Base-by-base conservation (phyloP, 768 basidiomycete species). In the Rubroboletus pulcherrimus region DNA sequence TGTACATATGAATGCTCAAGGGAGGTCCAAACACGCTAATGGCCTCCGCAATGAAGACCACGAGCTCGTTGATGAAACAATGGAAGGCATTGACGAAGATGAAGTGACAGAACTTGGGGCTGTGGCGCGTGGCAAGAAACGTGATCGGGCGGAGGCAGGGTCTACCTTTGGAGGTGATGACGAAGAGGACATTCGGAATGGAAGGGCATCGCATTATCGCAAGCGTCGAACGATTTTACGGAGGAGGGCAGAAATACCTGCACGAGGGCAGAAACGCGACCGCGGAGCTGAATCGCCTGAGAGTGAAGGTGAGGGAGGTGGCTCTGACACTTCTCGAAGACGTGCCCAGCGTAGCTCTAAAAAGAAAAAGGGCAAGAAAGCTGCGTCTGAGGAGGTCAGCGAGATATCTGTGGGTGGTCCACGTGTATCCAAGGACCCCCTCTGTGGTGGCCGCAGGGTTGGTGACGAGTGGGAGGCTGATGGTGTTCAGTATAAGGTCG, bases 381-480 rank as follows among this genome's bases (percentile, higher is more conserved):
- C 72, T 60, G 55, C 57, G 60, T 64, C 63, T 40, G 77, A 78
- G 19, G 76, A 75, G 3, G 72, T 70, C 35, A 74, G 73, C 46
- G 80, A 86, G 66, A 61, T 74, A n/a, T 79, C 75, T 5, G 73
- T 78, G 69, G 79, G 80, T 33, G 81, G 75, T n/a, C 75, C 76
- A 9, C 68, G 73, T 26, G 62, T 77, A 10, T 82, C 83, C 5
- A 71, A 67, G 47, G 80, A 80, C 59, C 75, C 78, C 10, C 73
- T 77, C n/a, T 81, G 82, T 54, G 80, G 77, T 60, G 77, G 78
- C 29, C 80, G 83, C 49, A 78, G 74, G 55, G 78, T 89, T 55
- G 88, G 89, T 29, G 89, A 92, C 34, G 80, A 85, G 67, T 93
- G 90, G 90, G 83, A 87, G 60, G 79, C 71, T 34, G 84, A 86